These are phyloP conservation scores for Globisporangium acanthophoron DNA, from an alignment of 352 stramenopile genomes.

Conservation along the genomic window DNA sequence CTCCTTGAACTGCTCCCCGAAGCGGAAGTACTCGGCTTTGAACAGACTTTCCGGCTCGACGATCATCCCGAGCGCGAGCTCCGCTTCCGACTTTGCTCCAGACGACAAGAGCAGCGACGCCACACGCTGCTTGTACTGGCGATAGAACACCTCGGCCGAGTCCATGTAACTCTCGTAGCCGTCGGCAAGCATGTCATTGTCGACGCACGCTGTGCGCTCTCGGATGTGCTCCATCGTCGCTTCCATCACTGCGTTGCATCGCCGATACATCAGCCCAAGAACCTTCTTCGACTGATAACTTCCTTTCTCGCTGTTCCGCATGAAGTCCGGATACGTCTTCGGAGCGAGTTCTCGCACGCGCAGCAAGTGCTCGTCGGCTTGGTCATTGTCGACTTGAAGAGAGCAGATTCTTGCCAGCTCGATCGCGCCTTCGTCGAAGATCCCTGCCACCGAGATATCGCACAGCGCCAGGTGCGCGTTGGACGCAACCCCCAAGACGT, in stretches of 20 bases:
- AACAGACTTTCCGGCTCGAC: slow-evolving; percentile 50
- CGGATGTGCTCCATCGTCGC: slow-evolving; percentile 28
- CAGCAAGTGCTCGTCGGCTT: slow-evolving; percentile 45
- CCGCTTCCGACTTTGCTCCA: slow-evolving; percentile 50
- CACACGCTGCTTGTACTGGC: slow-evolving; percentile 60
- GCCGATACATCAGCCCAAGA: slow-evolving; percentile 70
- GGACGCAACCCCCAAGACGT: slow-evolving; percentile 71
- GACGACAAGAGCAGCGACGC: slow-evolving; percentile 52
- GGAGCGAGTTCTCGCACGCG: slow-evolving; percentile 45
- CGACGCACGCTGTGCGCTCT: slow-evolving; percentile 17
- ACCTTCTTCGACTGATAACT: slow-evolving; percentile 68
- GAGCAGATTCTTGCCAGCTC: slow-evolving; percentile 64
- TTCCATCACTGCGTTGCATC: slow-evolving; percentile 45
- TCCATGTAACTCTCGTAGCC: slow-evolving; percentile 47
- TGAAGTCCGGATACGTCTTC: slow-evolving; percentile 73
- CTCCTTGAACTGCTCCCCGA: slow-evolving; percentile 67
- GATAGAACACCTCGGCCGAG: slow-evolving; percentile 40
- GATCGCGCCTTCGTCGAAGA: slow-evolving; percentile 39
- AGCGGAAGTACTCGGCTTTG: slow-evolving; percentile 75
- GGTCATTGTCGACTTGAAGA: slow-evolving; percentile 64
- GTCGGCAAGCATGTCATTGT: slow-evolving; percentile 42
- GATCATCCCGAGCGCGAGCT: slow-evolving; percentile 74
- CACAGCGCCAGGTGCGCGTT: slow-evolving; percentile 74
- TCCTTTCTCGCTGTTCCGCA: slow-evolving; percentile 63
- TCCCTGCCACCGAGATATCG: slow-evolving; percentile 39